Conservation (phyloP, 495 filamentous ascomycete genomes). For the Aspergillus diversus region DNA sequence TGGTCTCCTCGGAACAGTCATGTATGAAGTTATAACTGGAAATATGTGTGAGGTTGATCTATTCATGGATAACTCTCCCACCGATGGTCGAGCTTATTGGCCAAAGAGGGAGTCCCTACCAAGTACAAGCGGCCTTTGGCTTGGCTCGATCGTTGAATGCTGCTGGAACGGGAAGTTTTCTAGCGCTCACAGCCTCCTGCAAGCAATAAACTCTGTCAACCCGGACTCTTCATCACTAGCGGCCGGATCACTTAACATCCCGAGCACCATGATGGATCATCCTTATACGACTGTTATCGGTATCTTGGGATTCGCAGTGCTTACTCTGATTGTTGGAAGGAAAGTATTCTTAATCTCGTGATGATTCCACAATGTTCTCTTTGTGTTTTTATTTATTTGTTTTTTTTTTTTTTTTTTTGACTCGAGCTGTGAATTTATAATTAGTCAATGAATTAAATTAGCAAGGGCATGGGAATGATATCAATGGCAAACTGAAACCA, state of each 20-base stretch:
- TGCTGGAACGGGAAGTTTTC: slow-evolving; percentile 34
- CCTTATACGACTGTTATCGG: slow-evolving; percentile 2
- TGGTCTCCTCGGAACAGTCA: slow-evolving; percentile 33
- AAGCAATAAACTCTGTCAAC: slow-evolving; percentile 25
- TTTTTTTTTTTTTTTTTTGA: background rate
- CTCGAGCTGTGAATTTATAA: background rate
- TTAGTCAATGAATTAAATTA: too few species aligned
- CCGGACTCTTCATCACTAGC: background rate
- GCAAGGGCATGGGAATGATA: too few species aligned
- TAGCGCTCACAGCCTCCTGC: slow-evolving; percentile 27
- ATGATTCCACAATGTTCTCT: background rate
- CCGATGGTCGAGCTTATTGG: slow-evolving; percentile 27
- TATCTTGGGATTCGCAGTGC: background rate
- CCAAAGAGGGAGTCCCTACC: slow-evolving; percentile 29
- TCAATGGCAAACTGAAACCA: too few species aligned
- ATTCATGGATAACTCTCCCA: slow-evolving; percentile 28
- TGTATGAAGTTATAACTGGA: slow-evolving; percentile 36
- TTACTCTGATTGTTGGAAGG: slow-evolving; percentile 3
- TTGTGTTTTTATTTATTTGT: background rate
- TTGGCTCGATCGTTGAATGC: slow-evolving; percentile 35
- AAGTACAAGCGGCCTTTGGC: slow-evolving; percentile 29
- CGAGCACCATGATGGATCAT: background rate
- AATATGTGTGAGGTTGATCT: slow-evolving; percentile 32
- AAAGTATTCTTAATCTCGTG: too few species aligned
- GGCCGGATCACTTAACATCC: background rate